phyloP scores from a whole-genome alignment of 805 yeast genomes.

The Kluyveromyces lactis region DNA sequence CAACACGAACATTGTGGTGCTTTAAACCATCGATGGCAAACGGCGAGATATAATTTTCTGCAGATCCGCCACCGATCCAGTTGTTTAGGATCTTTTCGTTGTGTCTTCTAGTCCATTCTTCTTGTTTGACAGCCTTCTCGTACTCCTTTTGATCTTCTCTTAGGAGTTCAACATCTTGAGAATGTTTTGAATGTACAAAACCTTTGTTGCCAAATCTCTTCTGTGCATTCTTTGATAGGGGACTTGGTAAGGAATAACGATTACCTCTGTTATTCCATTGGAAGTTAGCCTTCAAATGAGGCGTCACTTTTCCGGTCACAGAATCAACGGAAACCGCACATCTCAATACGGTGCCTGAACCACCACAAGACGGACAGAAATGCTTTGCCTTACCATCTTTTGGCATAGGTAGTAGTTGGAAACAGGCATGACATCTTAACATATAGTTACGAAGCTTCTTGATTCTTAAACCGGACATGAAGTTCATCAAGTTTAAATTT shows the following conservation, averaged over 20 bases:
- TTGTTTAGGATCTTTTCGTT: constrained; percentile 79
- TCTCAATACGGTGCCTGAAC: constrained; percentile 69
- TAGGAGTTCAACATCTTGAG: constrained; percentile 43
- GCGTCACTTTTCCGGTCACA: constrained; percentile 70
- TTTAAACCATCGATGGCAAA: constrained; percentile 60
- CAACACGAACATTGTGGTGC: constrained; percentile 65
- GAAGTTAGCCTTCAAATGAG: constrained; percentile 84
- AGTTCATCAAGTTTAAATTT: constrained; percentile 79
- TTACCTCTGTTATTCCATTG: constrained; percentile 92
- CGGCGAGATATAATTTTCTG: constrained; percentile 84
- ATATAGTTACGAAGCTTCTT: constrained; percentile 81
- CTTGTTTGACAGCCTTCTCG: constrained; percentile 76
- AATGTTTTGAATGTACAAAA: constrained; percentile 62
- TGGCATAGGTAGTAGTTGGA: constrained; percentile 70
- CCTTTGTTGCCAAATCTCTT: constrained; percentile 74
- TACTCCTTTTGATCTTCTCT: constrained; percentile 96
- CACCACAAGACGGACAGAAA: constrained; percentile 95
- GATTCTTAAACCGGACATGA: constrained; percentile 76
- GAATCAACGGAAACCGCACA: constrained; percentile 84
- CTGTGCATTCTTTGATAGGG: constrained; percentile 67
- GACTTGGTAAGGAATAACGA: constrained; percentile 74
- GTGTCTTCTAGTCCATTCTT: constrained; percentile 77
- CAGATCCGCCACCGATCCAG: constrained; percentile 82
- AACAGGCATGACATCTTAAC: constrained; percentile 97
- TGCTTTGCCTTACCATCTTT: constrained; percentile 70